Conservation (phyloP, 441 rosid genomes). For the Gossypium davidsonii region DNA sequence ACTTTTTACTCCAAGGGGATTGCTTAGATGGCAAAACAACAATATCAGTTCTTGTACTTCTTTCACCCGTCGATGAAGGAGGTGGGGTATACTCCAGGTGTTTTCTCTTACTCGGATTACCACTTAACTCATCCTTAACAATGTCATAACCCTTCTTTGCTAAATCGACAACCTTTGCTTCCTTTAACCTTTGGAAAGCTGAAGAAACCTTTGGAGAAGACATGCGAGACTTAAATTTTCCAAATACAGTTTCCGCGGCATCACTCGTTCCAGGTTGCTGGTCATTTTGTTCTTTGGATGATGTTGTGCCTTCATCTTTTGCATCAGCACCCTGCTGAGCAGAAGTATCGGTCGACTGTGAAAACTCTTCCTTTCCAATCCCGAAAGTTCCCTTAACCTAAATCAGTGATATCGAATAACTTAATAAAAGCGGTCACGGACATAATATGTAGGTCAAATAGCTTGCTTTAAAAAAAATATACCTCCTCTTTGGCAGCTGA, state of each 20-base stretch:
- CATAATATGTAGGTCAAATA: constrained; percentile 7
- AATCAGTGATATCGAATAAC: constrained; percentile 3
- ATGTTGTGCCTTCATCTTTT: constrained; percentile 31
- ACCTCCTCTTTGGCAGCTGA: constrained; percentile 90
- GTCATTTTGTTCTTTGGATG: constrained; percentile 41
- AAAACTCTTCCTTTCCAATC: constrained; percentile 46
- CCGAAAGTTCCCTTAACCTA: constrained; percentile 75
- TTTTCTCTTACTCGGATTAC: constrained; percentile 58
- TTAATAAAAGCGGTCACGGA: background rate
- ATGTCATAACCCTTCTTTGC: constrained; percentile 83
- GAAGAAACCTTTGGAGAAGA: constrained; percentile 59
- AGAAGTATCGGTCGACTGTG: constrained; percentile 34
- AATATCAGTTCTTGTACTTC: constrained; percentile 73
- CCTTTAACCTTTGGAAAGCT: constrained; percentile 61
- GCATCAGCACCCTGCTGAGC: constrained; percentile 27
- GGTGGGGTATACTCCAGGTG: constrained; percentile 38
- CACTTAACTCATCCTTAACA: constrained; percentile 76
- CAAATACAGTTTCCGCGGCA: constrained; percentile 48
- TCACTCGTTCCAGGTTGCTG: constrained; percentile 38
- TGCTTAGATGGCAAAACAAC: constrained; percentile 56
- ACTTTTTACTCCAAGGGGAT: constrained; percentile 67
- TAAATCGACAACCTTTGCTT: constrained; percentile 56
- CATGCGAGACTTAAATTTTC: constrained; percentile 53
- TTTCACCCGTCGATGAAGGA: constrained; percentile 56
- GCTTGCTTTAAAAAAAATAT: constrained; percentile 9